Evolutionary conservation across 1,139 yeast species (phyloP), one percentile per base, ranked within the genome.

Genomic region (Candida dubliniensis): DNA sequence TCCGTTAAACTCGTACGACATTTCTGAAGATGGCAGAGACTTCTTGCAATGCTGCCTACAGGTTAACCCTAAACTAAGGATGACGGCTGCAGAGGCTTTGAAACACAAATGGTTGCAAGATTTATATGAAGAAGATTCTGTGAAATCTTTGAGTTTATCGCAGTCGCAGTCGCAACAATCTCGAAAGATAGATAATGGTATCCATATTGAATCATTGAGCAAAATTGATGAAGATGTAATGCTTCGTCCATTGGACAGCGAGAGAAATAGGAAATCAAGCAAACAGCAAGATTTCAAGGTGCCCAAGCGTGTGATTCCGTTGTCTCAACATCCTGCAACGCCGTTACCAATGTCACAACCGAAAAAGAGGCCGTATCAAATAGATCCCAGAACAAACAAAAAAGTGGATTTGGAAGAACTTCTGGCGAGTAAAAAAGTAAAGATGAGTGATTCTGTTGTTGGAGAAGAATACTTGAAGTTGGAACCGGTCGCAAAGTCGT

Each of bases 41-140:
- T 90, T 91, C 54, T 70, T 91, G 30, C 77, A 77, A 44, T 65
- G 81, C 24, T 71, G 93, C 47, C 68, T 91, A 23, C 87, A 84
- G 55, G 91, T 86, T 1, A 84, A 88, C 57, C 96, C 96, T 0
- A 68, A 74, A 32, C 64, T 74, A 31, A 74, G 97, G 48, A 74
- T 87, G 31, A 81, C 84, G 12, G 96, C 96, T 0, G 71, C 70
- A 7, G 79, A 79, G 46, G 96, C 96, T 0, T 69, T 90, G 43
- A 61, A 70, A 18, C 95, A 87, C 59, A 82, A 82, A 8, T 90
- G 90, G 90, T 62, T 84, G 5, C 54, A 48, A 31, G 64, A 57
- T 15, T 59, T 60, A 2, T 63, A 54, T 47, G 62, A 58, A 18
- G 76, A 68, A 37, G 64, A 34, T 60, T 66, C 63, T 38, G 27